phyloP scores from a whole-genome alignment of 2,329 filamentous ascomycete genomes.

The Xenosphaeropsis pyriputrescens region DNA sequence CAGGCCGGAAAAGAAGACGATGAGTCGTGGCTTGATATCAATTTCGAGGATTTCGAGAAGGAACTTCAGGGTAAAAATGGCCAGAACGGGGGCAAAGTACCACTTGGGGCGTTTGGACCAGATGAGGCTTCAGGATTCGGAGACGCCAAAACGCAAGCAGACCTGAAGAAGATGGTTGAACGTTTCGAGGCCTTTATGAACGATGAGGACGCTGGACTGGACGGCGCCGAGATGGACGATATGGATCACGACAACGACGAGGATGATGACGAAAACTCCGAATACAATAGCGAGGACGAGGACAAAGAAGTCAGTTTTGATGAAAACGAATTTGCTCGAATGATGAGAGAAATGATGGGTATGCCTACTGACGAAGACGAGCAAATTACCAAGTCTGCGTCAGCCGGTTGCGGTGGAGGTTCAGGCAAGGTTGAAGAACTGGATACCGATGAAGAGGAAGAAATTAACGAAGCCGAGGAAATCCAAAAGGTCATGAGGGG shows the following conservation, averaged over 20 bases:
- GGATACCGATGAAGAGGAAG: conserved; percentile 20
- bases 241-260: conserved; percentile 45
- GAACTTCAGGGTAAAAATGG: conserved; percentile 46
- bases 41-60: conserved; percentile 75
- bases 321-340: conserved; percentile 67
- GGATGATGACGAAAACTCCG: conserved; percentile 34
- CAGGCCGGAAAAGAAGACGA: conserved; percentile 52
- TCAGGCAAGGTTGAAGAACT: conserved; percentile 9
- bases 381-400: conserved; percentile 1
- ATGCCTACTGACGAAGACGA: conserved; percentile 24
- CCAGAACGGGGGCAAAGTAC: conserved; percentile 19
- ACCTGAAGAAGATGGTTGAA: conserved; percentile 81
- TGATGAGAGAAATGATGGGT: conserved; percentile 92
- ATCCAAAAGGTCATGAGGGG: conserved; percentile 50
- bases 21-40: conserved; percentile 85
- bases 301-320: conserved; percentile 69
- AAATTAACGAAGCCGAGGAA: conserved; percentile 38
- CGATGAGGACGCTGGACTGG: conserved; percentile 66
- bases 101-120: conserved; percentile 12
- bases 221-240: conserved; percentile 60
- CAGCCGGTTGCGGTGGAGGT: conserved; percentile 3
- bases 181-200: conserved; percentile 89
- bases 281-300: conserved; percentile 43
- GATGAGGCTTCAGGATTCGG: conserved; percentile 35
- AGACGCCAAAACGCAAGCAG: conserved; percentile 51